Evolutionary conservation across 78 protist species (phyloP).

Genomic region (Protostelium mycophagum): DNA sequence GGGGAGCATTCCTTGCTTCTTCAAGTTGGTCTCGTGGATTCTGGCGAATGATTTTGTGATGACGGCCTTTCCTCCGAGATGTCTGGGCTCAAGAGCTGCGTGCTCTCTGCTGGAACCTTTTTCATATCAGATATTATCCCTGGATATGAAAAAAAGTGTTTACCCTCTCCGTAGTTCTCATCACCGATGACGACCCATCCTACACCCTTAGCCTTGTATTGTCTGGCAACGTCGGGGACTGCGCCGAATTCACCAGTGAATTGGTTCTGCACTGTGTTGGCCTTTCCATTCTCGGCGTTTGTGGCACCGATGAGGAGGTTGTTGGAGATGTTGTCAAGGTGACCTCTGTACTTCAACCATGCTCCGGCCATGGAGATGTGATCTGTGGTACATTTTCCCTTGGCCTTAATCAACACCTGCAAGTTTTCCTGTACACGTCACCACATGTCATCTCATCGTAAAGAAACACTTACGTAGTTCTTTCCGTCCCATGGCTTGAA

Average conservation of each 20-base stretch:
- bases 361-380: constrained; percentile 96
- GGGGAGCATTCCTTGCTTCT: constrained; percentile 95
- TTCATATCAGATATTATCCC: too few species aligned
- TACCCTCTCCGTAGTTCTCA: constrained; percentile 94
- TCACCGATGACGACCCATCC: constrained; percentile 94
- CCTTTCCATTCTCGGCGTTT: constrained; percentile 83
- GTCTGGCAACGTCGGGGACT: constrained; percentile 85
- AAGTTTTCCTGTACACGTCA: constrained; percentile 14
- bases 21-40: constrained; percentile 95
- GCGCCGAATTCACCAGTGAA: constrained; percentile 68
- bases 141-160: background rate
- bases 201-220: constrained; percentile 80
- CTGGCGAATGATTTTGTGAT: constrained; percentile 93
- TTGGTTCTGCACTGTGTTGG: constrained; percentile 82
- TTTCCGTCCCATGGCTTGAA: constrained; percentile 87
- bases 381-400: constrained; percentile 97
- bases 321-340: constrained; percentile 93
- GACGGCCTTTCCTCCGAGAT: constrained; percentile 89
- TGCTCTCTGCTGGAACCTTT: constrained; percentile 89
- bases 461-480: constrained; percentile 31
- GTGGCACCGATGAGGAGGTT: constrained; percentile 91
- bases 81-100: constrained; percentile 94
- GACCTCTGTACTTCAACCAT: constrained; percentile 96
- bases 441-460: background rate
- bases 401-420: constrained; percentile 84